A percentile compares a stretch with the other conserved stretches of the same genome.
phyloP scores from a whole-genome alignment of 2,329 filamentous ascomycete species.

The Cyclaneusma minus region DNA sequence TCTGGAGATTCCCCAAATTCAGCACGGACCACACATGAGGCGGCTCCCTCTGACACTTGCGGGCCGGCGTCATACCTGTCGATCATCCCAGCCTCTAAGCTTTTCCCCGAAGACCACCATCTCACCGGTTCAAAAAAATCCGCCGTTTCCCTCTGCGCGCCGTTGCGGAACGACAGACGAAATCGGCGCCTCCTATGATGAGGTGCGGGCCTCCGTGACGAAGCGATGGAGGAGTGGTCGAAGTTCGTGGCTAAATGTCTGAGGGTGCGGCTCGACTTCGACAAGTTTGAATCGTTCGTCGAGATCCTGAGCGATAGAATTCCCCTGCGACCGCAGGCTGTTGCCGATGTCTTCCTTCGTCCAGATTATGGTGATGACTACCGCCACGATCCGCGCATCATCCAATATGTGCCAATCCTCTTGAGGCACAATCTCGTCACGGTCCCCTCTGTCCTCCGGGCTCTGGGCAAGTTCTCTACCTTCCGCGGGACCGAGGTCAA shows the following conservation, averaged over 20 bases:
- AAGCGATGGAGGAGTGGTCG: no score
- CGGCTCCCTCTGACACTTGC: no score
- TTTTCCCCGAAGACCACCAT: no score
- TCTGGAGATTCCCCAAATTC: no score
- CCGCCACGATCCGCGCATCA: constrained; percentile 36
- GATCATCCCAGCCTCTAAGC: no score
- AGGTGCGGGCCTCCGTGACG: no score
- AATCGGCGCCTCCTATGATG: no score
- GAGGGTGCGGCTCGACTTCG: constrained; percentile 31
- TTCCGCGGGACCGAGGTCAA: constrained; percentile 7
- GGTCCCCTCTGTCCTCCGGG: constrained; percentile 35
- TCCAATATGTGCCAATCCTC: constrained; percentile 42
- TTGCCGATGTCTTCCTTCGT: constrained; percentile 43
- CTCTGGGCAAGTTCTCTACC: constrained; percentile 36
- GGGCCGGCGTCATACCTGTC: no score
- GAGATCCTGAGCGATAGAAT: constrained; percentile 32
- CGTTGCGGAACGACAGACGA: no score
- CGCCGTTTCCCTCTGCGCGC: no score
- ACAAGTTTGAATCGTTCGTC: constrained; percentile 36
- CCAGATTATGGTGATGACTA: constrained; percentile 28
- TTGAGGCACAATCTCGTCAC: constrained; percentile 34
- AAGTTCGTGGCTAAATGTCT: constrained; percentile 36
- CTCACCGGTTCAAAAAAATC: no score
- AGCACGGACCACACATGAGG: no score
- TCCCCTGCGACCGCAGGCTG: constrained; percentile 31